These are phyloP conservation scores for Monilinia fructigena DNA, from an alignment of 2,329 filamentous ascomycete species.

Conservation along the genomic window DNA sequence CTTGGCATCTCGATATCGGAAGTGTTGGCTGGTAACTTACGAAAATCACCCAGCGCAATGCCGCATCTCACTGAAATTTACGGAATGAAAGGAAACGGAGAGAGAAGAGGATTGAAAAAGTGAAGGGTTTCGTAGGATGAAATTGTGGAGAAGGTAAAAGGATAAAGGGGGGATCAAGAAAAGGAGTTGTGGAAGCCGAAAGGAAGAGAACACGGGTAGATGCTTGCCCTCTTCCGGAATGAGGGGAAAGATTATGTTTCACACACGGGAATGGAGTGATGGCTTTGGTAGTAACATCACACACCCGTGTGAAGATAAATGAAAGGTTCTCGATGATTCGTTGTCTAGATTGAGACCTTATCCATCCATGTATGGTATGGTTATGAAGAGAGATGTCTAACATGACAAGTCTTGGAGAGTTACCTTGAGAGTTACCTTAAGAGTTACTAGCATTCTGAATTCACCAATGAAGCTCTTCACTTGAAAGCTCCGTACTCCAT, in stretches of 20 bases:
- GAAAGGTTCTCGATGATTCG: constrained; percentile 11
- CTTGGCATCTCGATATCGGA: constrained; percentile 23
- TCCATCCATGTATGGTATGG: constrained; percentile 4
- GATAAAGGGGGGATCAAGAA: neutral
- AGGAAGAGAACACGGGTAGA: constrained; percentile 19
- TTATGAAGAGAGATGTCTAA: constrained; percentile 12
- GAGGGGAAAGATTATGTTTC: constrained; percentile 20
- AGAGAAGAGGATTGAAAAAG: constrained; percentile 1
- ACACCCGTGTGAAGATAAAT: constrained; percentile 14
- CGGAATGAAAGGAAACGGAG: constrained; percentile 6
- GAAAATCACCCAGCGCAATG: constrained; percentile 17
- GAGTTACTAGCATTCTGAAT: neutral
- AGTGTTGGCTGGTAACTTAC: constrained; percentile 17
- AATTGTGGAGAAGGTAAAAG: constrained; percentile 12
- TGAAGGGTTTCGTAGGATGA: neutral
- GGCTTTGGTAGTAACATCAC: constrained; percentile 21
- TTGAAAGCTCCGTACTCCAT: constrained; percentile 10
- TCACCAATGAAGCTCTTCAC: constrained; percentile 16
- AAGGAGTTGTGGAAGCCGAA: constrained; percentile 22
- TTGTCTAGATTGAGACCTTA: constrained; percentile 4
- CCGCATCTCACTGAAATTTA: constrained; percentile 11
- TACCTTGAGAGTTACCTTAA: neutral
- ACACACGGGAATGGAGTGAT: constrained; percentile 22
- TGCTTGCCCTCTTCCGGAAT: constrained; percentile 5
- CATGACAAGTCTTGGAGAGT: neutral